Evolutionary conservation across 768 basidiomycete species (phyloP).

Genomic region (Chiua virens): DNA sequence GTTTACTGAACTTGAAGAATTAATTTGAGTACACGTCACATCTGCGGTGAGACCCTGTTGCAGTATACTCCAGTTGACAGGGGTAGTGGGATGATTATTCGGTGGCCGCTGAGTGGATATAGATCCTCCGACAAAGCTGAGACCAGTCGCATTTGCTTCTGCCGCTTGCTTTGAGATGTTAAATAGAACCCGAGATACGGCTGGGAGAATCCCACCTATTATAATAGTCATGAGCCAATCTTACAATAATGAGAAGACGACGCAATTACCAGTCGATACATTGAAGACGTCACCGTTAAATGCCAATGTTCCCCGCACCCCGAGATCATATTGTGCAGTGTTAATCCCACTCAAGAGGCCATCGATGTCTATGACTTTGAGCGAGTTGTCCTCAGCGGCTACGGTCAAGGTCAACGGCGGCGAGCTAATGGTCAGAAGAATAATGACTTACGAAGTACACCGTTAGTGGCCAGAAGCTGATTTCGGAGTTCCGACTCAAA

Average conservation of each 20-base stretch:
- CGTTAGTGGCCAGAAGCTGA: background rate
- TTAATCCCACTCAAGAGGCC: conserved; percentile 8
- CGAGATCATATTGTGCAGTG: conserved; percentile 3
- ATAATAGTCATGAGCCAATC: background rate
- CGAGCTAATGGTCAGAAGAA: too few species aligned
- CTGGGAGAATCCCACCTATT: background rate
- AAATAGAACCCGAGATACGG: too few species aligned
- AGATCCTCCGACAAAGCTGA: background rate
- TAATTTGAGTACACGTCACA: background rate
- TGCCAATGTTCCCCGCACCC: background rate
- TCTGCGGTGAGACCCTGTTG: conserved; percentile 11
- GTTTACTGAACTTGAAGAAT: background rate
- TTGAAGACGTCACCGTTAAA: conserved; percentile 9
- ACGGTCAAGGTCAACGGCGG: too few species aligned
- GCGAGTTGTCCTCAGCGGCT: background rate
- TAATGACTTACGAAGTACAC: too few species aligned
- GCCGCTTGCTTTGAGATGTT: too few species aligned
- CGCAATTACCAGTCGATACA: conserved; percentile 1
- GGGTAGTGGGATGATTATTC: too few species aligned
- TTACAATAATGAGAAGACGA: background rate
- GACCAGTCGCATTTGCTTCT: background rate
- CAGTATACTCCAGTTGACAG: background rate
- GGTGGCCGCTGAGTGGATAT: too few species aligned
- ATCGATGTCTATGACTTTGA: conserved; percentile 7
- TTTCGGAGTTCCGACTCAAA: conserved; percentile 1